These are phyloP conservation scores for Debaryomyces fabryi DNA, from an alignment of 1,139 yeast genomes.

Conservation along the genomic window DNA sequence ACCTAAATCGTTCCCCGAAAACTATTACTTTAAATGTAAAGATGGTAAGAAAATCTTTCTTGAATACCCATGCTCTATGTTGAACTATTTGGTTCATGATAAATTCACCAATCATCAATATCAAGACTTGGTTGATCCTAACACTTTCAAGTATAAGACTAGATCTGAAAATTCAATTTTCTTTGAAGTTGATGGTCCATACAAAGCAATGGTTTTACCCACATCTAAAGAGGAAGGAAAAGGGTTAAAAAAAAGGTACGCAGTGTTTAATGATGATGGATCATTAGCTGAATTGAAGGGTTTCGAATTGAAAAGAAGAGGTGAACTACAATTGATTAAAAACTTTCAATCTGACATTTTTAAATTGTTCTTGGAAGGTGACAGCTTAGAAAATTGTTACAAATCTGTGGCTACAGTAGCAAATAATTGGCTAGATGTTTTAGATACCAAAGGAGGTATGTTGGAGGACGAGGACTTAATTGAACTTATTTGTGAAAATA, in stretches of 20 bases:
- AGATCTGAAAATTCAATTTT: slow-evolving; percentile 91
- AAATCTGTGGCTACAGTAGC: slow-evolving; percentile 91
- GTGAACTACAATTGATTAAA: slow-evolving; percentile 90
- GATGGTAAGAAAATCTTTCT: slow-evolving; percentile 78
- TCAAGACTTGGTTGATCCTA: slow-evolving; percentile 79
- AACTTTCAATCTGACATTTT: slow-evolving; percentile 95
- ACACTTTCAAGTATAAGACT: slow-evolving; percentile 68
- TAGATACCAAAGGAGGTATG: slow-evolving; percentile 84
- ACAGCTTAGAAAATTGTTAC: slow-evolving; percentile 76
- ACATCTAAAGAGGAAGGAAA: slow-evolving; percentile 98
- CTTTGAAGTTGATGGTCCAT: slow-evolving; percentile 98
- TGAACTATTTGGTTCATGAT: slow-evolving; percentile 90
- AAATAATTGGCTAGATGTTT: slow-evolving; percentile 92
- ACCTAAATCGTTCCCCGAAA: slow-evolving; percentile 92
- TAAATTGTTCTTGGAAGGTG: slow-evolving; percentile 86
- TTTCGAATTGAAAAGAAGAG: slow-evolving; percentile 94
- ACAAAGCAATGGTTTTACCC: slow-evolving; percentile 95
- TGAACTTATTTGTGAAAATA: slow-evolving; percentile 93
- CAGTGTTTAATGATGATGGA: slow-evolving; percentile 95
- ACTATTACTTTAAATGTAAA: slow-evolving; percentile 66
- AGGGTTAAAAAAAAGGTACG: slow-evolving; percentile 93
- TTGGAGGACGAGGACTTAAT: slow-evolving; percentile 93
- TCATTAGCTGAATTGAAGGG: slow-evolving; percentile 94
- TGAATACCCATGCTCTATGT: slow-evolving; percentile 96
- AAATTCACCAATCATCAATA: slow-evolving; percentile 93